Conservation (phyloP, 352 stramenopile genomes). For the Aphanomyces stellatus region DNA sequence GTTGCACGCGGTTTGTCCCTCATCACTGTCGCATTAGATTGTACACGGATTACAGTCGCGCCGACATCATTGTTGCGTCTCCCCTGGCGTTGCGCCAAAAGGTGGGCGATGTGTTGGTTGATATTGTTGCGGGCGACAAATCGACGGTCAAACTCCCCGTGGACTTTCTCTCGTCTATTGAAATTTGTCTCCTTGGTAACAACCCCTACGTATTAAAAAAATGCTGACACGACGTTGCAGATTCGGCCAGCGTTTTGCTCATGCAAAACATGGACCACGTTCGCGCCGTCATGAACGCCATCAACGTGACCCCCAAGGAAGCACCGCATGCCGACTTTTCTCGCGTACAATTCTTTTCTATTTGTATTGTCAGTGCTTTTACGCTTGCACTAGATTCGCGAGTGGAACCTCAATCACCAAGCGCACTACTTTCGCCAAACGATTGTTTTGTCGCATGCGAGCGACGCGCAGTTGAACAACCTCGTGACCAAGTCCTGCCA, state of each 20-base stretch:
- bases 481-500: slow-evolving; percentile 48
- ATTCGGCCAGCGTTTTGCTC: slow-evolving; percentile 62
- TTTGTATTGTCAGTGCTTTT: neutral
- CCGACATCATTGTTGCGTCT: slow-evolving; percentile 67
- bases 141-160: slow-evolving; percentile 40
- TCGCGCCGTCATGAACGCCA: slow-evolving; percentile 44
- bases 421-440: slow-evolving; percentile 65
- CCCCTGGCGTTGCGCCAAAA: slow-evolving; percentile 59
- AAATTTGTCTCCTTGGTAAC: slow-evolving; percentile 44
- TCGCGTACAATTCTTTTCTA: slow-evolving; percentile 22
- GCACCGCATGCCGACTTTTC: slow-evolving; percentile 65
- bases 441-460: slow-evolving; percentile 51
- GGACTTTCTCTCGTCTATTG: slow-evolving; percentile 65
- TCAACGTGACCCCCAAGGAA: slow-evolving; percentile 59
- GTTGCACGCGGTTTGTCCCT: neutral
- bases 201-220: neutral
- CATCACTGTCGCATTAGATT: slow-evolving; percentile 31
- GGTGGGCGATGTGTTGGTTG: slow-evolving; percentile 54
- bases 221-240: slow-evolving; percentile 23
- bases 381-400: slow-evolving; percentile 27
- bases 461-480: slow-evolving; percentile 52
- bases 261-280: slow-evolving; percentile 82
- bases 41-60: slow-evolving; percentile 70
- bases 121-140: slow-evolving; percentile 27
- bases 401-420: slow-evolving; percentile 66